Evolutionary conservation across 2,329 filamentous ascomycete species (phyloP).

Genomic region (Aspergillus texensis): DNA sequence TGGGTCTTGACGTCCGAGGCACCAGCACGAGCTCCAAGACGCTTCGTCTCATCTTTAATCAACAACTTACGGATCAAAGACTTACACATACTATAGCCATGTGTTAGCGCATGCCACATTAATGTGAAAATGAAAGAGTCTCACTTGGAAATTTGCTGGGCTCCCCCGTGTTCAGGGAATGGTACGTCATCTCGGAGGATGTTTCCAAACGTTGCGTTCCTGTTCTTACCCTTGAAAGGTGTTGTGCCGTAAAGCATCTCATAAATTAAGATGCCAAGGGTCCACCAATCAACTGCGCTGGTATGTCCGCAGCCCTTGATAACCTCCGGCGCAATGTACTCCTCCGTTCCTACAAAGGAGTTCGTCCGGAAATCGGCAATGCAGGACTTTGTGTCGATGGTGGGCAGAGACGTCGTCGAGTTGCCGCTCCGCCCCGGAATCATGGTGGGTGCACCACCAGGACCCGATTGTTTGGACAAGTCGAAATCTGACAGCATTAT

Average conservation of each 20-base stretch:
- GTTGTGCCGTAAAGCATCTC: constrained; percentile 99
- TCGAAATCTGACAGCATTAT: constrained; percentile 99
- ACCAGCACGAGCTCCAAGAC: constrained; percentile 88
- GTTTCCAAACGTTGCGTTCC: constrained; percentile 97
- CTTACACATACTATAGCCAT: constrained; percentile 80
- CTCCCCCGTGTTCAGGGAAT: constrained; percentile 85
- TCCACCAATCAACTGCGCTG: constrained; percentile 99
- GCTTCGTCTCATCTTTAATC: constrained; percentile 95
- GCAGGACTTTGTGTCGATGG: constrained; percentile 98
- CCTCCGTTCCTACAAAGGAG: constrained; percentile 96
- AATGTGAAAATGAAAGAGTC: constrained; percentile 33
- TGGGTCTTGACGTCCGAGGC: constrained; percentile 96
- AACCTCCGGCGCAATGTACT: constrained; percentile 98
- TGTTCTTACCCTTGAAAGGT: constrained; percentile 98
- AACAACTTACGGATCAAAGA: constrained; percentile 92
- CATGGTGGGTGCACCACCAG: constrained; percentile 96
- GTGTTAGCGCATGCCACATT: constrained; percentile 8
- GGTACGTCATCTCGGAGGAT: constrained; percentile 94
- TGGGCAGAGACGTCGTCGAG: constrained; percentile 82
- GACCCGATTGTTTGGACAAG: constrained; percentile 94
- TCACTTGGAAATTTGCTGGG: constrained; percentile 89
- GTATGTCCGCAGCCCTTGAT: constrained; percentile 99
- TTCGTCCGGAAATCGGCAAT: constrained; percentile 98
- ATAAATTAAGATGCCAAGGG: constrained; percentile 92
- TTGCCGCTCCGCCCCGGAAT: constrained; percentile 89